A percentile compares a stretch with the other conserved stretches of the same genome.
phyloP scores from a whole-genome alignment of 208 protist species.

The Trichomonas vaginalis region DNA sequence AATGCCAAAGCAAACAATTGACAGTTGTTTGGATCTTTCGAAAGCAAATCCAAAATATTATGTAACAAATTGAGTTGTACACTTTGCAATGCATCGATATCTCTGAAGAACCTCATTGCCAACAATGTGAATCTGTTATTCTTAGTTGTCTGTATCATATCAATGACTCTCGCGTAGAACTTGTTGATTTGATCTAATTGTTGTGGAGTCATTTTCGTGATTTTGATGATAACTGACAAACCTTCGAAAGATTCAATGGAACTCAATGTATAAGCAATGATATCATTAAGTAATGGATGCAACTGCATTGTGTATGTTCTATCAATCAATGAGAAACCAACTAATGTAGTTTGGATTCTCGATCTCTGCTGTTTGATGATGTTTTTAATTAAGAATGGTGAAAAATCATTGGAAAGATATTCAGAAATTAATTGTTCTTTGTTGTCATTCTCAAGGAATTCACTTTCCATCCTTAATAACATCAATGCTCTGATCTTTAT shows the following conservation, averaged over 20 bases:
- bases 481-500: not conserved
- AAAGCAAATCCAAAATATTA: not conserved
- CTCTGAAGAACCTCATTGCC: not conserved
- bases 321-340: not conserved
- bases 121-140: not conserved
- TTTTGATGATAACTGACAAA: not conserved
- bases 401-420: not conserved
- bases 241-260: not conserved
- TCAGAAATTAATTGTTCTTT: not conserved
- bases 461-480: not conserved
- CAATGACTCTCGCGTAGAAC: not conserved
- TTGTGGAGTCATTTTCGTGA: not conserved
- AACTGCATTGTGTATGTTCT: not conserved
- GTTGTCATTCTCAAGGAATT: not conserved
- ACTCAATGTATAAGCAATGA: not conserved
- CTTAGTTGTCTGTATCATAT: too few relatives aligned
- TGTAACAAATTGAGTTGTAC: not conserved
- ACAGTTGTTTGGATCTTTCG: not conserved
- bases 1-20: not conserved
- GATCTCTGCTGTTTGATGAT: not conserved
- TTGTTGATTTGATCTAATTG: not conserved
- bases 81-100: not conserved
- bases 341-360: not conserved
- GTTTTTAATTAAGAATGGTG: not conserved
- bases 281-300: not conserved